A percentile compares a stretch with the other conserved stretches of the same genome.
phyloP scores from a whole-genome alignment of 495 filamentous ascomycete species.

The Trichoderma reesei region DNA sequence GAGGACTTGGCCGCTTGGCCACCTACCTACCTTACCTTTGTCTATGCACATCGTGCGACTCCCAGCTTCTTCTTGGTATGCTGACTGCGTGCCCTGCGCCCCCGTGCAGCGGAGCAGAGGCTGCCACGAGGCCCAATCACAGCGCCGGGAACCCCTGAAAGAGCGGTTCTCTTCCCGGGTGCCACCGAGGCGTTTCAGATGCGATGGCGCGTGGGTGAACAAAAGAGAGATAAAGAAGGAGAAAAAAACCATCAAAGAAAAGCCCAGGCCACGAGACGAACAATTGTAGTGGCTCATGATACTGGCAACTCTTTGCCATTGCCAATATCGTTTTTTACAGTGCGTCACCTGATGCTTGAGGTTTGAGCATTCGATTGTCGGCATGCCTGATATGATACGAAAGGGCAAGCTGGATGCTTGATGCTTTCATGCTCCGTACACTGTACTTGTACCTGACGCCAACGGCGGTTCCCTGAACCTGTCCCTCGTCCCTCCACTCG shows the following conservation, averaged over 20 bases:
- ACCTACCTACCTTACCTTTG: no score
- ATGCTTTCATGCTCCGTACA: no score
- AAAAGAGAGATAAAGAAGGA: background rate
- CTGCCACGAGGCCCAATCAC: background rate
- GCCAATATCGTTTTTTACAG: no score
- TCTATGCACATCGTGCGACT: no score
- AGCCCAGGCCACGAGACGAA: no score
- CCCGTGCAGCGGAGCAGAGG: background rate
- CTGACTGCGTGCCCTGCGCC: background rate
- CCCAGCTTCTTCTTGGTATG: background rate
- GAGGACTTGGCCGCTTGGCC: background rate
- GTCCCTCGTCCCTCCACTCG: no score
- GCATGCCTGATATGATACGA: background rate
- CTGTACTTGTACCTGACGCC: background rate
- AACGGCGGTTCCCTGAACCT: background rate
- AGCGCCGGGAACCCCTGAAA: slow-evolving; percentile 1
- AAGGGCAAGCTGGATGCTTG: background rate
- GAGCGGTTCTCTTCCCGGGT: slow-evolving; percentile 5
- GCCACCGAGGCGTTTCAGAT: slow-evolving; percentile 8
- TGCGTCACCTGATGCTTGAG: no score
- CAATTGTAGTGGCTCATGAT: no score
- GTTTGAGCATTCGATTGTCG: background rate
- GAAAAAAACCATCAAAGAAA: no score
- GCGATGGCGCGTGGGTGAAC: background rate
- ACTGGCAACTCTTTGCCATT: no score